These are phyloP conservation scores for Candida bentonensis DNA, from an alignment of 805 yeast species.

Conservation along the genomic window DNA sequence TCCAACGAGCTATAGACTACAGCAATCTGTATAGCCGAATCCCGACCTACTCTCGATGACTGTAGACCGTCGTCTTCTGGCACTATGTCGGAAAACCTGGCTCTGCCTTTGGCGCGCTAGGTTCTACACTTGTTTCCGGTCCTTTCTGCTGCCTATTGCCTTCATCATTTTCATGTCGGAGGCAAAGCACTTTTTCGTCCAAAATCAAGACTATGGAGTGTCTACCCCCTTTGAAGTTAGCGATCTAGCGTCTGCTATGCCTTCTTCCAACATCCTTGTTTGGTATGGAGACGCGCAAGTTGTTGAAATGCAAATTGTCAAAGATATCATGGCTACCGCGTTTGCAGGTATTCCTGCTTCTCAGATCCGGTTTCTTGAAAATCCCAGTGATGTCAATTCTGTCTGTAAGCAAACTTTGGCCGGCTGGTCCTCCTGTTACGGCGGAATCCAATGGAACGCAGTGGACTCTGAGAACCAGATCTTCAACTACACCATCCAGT, in stretches of 20 bases:
- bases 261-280: constrained; percentile 16
- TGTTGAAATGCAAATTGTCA: constrained; percentile 13
- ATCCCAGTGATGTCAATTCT: constrained; percentile 13
- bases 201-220: constrained; percentile 20
- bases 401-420: constrained; percentile 19
- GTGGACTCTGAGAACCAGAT: constrained; percentile 14
- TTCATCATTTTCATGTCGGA: constrained; percentile 21
- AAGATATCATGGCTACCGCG: constrained; percentile 16
- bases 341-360: constrained; percentile 17
- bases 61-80: neutral
- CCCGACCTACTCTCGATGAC: too few species aligned
- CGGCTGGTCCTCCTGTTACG: constrained; percentile 22
- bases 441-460: constrained; percentile 22
- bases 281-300: constrained; percentile 12
- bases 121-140: constrained; percentile 21
- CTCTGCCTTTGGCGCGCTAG: constrained; percentile 14
- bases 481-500: constrained; percentile 24
- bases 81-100: constrained; percentile 8
- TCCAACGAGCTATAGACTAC: too few species aligned
- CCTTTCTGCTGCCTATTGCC: constrained; percentile 20
- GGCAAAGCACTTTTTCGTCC: constrained; percentile 19
- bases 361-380: constrained; percentile 14
- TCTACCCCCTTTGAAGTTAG: constrained; percentile 16
- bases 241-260: constrained; percentile 14
- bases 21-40: too few species aligned